A percentile compares a stretch with the other conserved stretches of the same genome.
Evolutionary conservation across 306 rosid species (phyloP).

Genomic region (Gastrolobium villosum): DNA sequence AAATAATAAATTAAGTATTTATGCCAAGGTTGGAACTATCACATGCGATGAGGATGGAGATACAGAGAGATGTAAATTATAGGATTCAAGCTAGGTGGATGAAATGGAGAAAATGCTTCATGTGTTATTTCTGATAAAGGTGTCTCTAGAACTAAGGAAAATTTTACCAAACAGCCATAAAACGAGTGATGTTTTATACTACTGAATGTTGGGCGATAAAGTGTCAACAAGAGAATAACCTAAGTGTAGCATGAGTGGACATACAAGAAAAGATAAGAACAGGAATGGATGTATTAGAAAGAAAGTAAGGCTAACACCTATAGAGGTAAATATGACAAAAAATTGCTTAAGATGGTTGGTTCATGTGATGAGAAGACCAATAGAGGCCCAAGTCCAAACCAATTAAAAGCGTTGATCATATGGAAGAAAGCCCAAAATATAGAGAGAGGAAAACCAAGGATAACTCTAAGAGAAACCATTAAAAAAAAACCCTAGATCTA

Average conservation of each 20-base stretch:
- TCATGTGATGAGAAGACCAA: not conserved
- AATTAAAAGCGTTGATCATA: conserved; percentile 2
- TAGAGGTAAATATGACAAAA: not conserved
- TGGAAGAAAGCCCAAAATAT: not conserved
- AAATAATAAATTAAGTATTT: not conserved
- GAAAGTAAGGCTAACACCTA: not conserved
- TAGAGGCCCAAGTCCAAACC: not conserved
- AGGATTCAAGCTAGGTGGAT: not conserved
- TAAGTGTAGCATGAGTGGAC: not conserved
- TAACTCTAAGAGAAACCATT: not conserved
- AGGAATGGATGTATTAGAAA: not conserved
- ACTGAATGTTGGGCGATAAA: not conserved
- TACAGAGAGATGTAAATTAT: not conserved
- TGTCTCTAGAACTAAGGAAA: conserved; percentile 19
- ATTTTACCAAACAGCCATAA: not conserved
- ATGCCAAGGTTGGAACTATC: conserved; percentile 13
- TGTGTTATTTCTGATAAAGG: conserved; percentile 15
- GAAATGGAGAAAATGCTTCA: conserved; percentile 21
- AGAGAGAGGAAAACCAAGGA: not conserved
- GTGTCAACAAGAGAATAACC: not conserved
- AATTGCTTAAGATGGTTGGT: not conserved
- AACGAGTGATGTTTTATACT: not conserved
- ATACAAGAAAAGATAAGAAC: not conserved
- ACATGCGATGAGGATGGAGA: not conserved
- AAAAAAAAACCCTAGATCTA: not conserved